Conservation (phyloP, 345 rosid genomes). For the Boechera divaricarpa region DNA sequence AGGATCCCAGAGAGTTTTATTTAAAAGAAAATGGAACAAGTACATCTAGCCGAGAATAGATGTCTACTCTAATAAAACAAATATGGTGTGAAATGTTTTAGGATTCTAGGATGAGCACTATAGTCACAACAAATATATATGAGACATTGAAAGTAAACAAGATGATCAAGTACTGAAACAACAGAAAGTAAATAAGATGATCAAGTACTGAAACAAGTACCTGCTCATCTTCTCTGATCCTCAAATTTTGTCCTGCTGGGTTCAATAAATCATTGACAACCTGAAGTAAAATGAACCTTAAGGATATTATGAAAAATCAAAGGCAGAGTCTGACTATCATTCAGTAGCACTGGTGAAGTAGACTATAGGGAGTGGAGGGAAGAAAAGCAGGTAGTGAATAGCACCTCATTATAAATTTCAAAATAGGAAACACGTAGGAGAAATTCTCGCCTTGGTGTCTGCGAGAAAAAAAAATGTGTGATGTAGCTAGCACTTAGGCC, state of each 20-base stretch:
- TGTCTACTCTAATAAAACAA: conserved; percentile 1
- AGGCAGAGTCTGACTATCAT: conserved; percentile 37
- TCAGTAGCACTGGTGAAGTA: conserved; percentile 25
- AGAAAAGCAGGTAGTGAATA: conserved; percentile 33
- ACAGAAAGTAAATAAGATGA: conserved; percentile 25
- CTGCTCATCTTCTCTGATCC: conserved; percentile 99
- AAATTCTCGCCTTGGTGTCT: conserved; percentile 95
- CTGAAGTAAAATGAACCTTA: conserved; percentile 55
- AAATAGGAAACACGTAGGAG: conserved; percentile 96
- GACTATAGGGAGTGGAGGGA: conserved; percentile 20
- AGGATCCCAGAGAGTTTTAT: background rate
- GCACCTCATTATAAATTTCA: conserved; percentile 98
- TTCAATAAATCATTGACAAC: conserved; percentile 95
- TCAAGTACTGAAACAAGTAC: conserved; percentile 48
- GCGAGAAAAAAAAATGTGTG: conserved; percentile 15
- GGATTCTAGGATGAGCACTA: conserved; percentile 22
- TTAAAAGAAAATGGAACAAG: conserved; percentile 4
- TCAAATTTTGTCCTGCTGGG: conserved; percentile 95
- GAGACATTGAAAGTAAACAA: conserved; percentile 19
- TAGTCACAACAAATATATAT: conserved; percentile 17
- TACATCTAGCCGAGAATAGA: conserved; percentile 20
- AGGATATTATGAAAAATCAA: conserved; percentile 29
- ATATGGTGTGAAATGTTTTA: conserved; percentile 5
- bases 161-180: conserved; percentile 29
- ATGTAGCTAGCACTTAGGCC: conserved; percentile 30